Evolutionary conservation across 2,329 filamentous ascomycete genomes (phyloP).

Genomic region (Cercospora zeae-maydis): DNA sequence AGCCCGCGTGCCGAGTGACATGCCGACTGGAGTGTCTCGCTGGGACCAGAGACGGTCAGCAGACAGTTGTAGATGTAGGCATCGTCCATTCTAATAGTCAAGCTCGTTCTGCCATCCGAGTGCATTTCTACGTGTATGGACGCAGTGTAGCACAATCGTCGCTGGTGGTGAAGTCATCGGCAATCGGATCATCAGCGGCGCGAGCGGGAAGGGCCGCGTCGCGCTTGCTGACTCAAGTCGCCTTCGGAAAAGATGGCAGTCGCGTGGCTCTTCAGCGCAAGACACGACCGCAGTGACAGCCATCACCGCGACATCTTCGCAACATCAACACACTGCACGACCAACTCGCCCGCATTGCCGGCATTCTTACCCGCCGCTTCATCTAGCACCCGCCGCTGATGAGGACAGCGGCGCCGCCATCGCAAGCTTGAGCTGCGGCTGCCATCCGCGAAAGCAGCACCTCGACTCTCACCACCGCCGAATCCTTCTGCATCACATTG

Average conservation of each 20-base stretch:
- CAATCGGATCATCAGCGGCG: background rate
- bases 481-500: background rate
- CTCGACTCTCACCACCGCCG: constrained; percentile 1
- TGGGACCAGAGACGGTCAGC: background rate
- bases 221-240: background rate
- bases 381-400: constrained; percentile 9
- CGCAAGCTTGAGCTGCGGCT: constrained; percentile 20
- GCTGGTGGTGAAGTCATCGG: background rate
- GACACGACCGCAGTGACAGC: background rate
- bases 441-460: constrained; percentile 8
- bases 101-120: background rate
- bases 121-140: background rate
- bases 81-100: background rate
- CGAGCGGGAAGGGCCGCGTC: background rate
- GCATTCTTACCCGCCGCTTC: background rate
- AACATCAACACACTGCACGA: background rate
- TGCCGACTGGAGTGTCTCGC: background rate
- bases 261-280: background rate
- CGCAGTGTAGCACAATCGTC: background rate
- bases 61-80: background rate
- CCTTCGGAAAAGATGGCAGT: constrained; percentile 1
- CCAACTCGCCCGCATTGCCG: background rate
- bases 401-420: constrained; percentile 9
- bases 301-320: background rate
- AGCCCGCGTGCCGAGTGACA: background rate